These are phyloP conservation scores for Talaromyces sp. DNA, from an alignment of 2,329 filamentous ascomycete species.

Conservation along the genomic window DNA sequence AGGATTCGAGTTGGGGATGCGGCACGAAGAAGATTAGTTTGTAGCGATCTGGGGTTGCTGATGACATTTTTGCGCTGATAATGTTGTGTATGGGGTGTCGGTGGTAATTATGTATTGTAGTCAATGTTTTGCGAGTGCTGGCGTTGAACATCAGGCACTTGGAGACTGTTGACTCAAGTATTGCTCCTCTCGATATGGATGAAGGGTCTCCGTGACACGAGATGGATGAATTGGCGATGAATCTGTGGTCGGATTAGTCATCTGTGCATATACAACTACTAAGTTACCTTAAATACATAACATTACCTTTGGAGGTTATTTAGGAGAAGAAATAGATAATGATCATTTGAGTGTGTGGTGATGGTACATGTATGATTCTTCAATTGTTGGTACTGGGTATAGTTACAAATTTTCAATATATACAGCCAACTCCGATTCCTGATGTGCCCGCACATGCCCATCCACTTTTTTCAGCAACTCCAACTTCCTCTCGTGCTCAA, in stretches of 20 bases:
- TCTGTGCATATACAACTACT: background rate
- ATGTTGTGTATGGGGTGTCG: background rate
- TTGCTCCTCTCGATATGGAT: background rate
- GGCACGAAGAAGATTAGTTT: slow-evolving; percentile 49
- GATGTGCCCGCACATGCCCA: slow-evolving; percentile 31
- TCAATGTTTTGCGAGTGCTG: background rate
- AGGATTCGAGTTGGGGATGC: slow-evolving; percentile 36
- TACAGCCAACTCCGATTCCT: slow-evolving; percentile 14
- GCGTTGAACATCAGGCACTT: background rate
- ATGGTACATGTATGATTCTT: background rate
- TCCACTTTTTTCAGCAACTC: slow-evolving; percentile 50
- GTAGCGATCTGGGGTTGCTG: slow-evolving; percentile 32
- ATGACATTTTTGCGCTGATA: slow-evolving; percentile 26
- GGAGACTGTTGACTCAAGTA: background rate
- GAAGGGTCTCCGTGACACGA: background rate
- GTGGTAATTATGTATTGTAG: background rate
- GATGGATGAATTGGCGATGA: background rate
- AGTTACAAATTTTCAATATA: background rate
- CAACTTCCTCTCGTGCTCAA: slow-evolving; percentile 60
- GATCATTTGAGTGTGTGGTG: background rate
- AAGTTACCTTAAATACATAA: background rate
- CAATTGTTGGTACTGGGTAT: background rate
- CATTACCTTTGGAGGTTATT: background rate
- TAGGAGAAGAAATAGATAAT: background rate
- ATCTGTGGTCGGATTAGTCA: slow-evolving; percentile 14